Evolutionary conservation across 805 yeast genomes (phyloP).

Genomic region (Soucietia sequanensis): DNA sequence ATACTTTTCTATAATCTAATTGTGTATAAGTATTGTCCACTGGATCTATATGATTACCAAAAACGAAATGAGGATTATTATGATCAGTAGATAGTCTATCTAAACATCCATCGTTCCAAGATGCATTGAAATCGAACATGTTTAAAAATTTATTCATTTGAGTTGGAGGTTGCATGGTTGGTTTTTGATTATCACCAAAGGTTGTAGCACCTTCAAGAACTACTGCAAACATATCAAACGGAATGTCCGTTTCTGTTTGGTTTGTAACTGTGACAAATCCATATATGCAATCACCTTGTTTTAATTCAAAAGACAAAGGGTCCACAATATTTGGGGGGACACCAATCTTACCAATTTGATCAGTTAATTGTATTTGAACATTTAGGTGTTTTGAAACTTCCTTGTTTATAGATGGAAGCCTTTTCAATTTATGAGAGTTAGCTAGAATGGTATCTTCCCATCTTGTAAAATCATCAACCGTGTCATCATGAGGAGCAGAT

Average conservation of each 20-base stretch:
- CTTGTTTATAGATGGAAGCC: conserved; percentile 28
- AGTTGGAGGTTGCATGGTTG: conserved; percentile 15
- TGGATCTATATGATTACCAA: conserved; percentile 25
- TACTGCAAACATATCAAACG: conserved; percentile 41
- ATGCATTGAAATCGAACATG: conserved; percentile 43
- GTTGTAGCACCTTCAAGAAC: conserved; percentile 35
- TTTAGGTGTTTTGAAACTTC: conserved; percentile 23
- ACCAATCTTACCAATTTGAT: conserved; percentile 32
- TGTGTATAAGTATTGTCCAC: conserved; percentile 27
- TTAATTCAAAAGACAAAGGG: conserved; percentile 28
- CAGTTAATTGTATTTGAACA: conserved; percentile 31
- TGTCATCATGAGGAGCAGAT: conserved; percentile 4
- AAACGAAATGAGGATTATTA: conserved; percentile 25
- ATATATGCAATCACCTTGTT: conserved; percentile 36
- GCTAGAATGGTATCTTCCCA: conserved; percentile 38
- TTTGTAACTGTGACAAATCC: conserved; percentile 35
- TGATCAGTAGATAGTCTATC: conserved; percentile 32
- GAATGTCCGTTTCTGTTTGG: conserved; percentile 23
- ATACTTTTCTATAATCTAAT: conserved; percentile 22
- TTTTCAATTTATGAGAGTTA: conserved; percentile 32
- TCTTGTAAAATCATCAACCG: conserved; percentile 11
- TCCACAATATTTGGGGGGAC: conserved; percentile 29
- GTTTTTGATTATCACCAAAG: conserved; percentile 18
- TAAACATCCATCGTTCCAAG: conserved; percentile 35
- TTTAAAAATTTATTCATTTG: conserved; percentile 28